These are phyloP conservation scores for Aspergillus sp. DNA, from an alignment of 2,329 filamentous ascomycete genomes.

Conservation along the genomic window DNA sequence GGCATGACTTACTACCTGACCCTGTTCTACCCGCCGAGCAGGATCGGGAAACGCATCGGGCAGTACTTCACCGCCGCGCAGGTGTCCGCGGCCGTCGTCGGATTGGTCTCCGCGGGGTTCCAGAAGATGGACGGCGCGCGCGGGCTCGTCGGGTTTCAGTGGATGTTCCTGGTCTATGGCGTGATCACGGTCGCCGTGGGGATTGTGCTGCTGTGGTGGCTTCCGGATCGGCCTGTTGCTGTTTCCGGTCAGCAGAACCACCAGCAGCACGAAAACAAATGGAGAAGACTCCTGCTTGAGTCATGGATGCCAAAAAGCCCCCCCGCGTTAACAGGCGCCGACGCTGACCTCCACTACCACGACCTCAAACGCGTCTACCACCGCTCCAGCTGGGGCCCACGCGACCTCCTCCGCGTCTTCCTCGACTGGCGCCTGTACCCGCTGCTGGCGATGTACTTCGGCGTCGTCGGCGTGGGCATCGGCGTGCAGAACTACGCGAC, in stretches of 20 bases:
- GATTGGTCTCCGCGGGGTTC: slow-evolving; percentile 81
- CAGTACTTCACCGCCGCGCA: slow-evolving; percentile 84
- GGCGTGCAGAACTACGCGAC: slow-evolving; percentile 82
- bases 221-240: slow-evolving; percentile 69
- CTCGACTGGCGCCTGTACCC: slow-evolving; percentile 86
- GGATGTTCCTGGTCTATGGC: slow-evolving; percentile 83
- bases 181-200: slow-evolving; percentile 64
- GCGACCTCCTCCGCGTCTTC: slow-evolving; percentile 60
- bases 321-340: slow-evolving; percentile 65
- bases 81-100: slow-evolving; percentile 79
- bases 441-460: slow-evolving; percentile 83
- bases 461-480: slow-evolving; percentile 84
- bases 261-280: slow-evolving; percentile 2
- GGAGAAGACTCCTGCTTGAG: slow-evolving; percentile 44
- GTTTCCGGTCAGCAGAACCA: slow-evolving; percentile 43
- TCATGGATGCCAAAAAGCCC: slow-evolving; percentile 53
- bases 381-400: slow-evolving; percentile 59
- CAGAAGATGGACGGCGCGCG: slow-evolving; percentile 76
- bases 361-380: slow-evolving; percentile 76
- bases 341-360: slow-evolving; percentile 72
- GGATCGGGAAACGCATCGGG: slow-evolving; percentile 79
- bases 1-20: slow-evolving; percentile 91
- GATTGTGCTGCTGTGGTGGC: slow-evolving; percentile 72
- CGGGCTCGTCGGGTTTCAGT: slow-evolving; percentile 58
- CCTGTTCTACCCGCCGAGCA: slow-evolving; percentile 79